Base-by-base conservation (phyloP, 805 yeast species). In the Dipodascopsis uninucleata region DNA sequence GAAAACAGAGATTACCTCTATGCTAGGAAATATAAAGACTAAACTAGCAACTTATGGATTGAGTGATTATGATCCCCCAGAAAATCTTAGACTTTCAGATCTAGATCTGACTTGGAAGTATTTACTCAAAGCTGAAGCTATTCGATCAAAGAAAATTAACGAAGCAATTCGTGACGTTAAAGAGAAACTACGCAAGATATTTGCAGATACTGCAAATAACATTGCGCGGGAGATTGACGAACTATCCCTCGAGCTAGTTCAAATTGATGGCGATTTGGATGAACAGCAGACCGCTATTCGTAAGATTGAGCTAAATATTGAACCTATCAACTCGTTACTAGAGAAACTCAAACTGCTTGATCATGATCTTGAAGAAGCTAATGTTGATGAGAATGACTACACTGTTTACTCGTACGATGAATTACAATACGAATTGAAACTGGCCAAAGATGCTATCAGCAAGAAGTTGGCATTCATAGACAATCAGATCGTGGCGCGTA, bases 401-500 rank as follows among this genome's bases (percentile, higher is more conserved):
- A 67, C 66, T 1, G 60, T 61, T 2, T 64, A 59, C 41, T 57
- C 69, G 7, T 61, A 62, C 39, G 65, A 63, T 10, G 75, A 71
- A 41, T 61, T 71, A 7, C 67, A 61, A 29, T 65, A 61, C 46
- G 69, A 70, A 49, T 60, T 67, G 9, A 61, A 54, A 5, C 59
- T 70, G 23, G 64, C 71, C n/a, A 60, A 63, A 39, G 61, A 64
- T 7, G 57, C 68, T 10, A 63, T 72, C 12, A 59, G 62, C 18
- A 70, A 67, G 48, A 69, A 70, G 43, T 59, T 71, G 34, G 59
- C 67, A 31, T 71, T 72, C 52, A 61, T 73, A 17, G 74, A 72
- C 43, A 58, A 59, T 38, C 75, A 72, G 49, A 60, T 66, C 41
- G 62, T 70, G 9, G 66, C 68, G 3, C 56, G 65, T 7, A 50